Percentiles rank a stretch among this genome's conserved stretches.
Conservation (phyloP, 768 basidiomycete species). For the Kwoniella newhampshirensis region DNA sequence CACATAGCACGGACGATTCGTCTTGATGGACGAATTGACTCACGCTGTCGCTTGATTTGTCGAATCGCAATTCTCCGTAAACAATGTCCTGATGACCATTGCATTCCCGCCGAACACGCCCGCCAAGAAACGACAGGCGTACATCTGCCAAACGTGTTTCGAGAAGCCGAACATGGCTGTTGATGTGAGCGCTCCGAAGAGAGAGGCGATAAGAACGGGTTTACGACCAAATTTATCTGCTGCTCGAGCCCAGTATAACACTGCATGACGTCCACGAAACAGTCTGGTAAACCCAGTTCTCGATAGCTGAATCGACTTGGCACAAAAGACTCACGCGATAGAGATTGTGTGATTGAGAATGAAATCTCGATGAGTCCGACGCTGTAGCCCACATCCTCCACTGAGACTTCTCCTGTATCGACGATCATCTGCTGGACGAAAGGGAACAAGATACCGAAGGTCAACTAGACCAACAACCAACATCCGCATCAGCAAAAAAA, state of each 20-base stretch:
- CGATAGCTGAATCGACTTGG: background rate
- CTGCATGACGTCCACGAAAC: background rate
- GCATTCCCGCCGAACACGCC: slow-evolving; percentile 30
- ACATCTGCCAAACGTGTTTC: slow-evolving; percentile 27
- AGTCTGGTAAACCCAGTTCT: background rate
- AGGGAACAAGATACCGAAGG: slow-evolving; percentile 28
- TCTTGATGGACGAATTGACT: too few relatives aligned
- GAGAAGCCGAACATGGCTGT: slow-evolving; percentile 24
- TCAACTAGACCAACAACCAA: slow-evolving; percentile 16
- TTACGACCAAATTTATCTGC: slow-evolving; percentile 26
- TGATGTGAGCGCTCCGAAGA: slow-evolving; percentile 23
- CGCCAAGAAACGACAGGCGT: slow-evolving; percentile 24
- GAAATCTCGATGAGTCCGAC: slow-evolving; percentile 26
- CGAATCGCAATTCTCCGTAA: slow-evolving; percentile 25
- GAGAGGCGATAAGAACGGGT: slow-evolving; percentile 24
- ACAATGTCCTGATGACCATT: slow-evolving; percentile 27
- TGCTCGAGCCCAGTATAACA: slow-evolving; percentile 25
- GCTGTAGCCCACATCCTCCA: slow-evolving; percentile 28
- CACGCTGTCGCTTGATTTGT: slow-evolving; percentile 26
- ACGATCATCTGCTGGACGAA: slow-evolving; percentile 33
- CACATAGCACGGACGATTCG: too few relatives aligned
- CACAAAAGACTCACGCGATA: slow-evolving; percentile 18
- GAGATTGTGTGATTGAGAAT: slow-evolving; percentile 28
- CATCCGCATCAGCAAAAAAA: background rate
- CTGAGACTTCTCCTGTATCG: slow-evolving; percentile 26